Base-by-base conservation (phyloP, 2,329 filamentous ascomycete genomes). In the Fusarium papillatum region DNA sequence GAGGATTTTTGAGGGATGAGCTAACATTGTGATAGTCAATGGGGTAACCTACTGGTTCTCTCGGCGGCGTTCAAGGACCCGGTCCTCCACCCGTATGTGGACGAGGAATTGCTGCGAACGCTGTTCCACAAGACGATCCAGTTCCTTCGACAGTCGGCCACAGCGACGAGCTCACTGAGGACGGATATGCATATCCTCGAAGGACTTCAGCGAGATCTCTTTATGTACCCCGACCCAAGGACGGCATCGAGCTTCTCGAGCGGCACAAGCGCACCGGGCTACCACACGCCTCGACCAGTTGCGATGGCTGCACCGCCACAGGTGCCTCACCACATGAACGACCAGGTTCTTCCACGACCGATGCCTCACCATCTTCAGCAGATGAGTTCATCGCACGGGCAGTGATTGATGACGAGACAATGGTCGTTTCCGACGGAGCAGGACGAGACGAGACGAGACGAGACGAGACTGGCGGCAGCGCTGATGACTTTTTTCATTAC, bases 31-130 rank as follows among this genome's bases (percentile, higher is more conserved):
- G 36, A 7, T 74, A 98, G 96, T 8, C 97, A 99, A 95, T 99
- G 97, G 87, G 96, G 97, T 70, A 98, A 98, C 82, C 91, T 98
- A 80, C 88, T 98, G 61, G 95, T 97, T n/a, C 90, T 99, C 4
- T 92, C 95, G 31, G 95, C 96, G 2, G 94, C 93, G 5, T 96
- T 92, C 83, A 90, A 89, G 73, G 94, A 96, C 59, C 89, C 87
- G 7, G 85, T 88, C 31, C 88, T 97, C 2, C 85, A 85, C 7
- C 82, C 86, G 7, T 89, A 91, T 36, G 88, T 98, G 24, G 83
- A 91, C 5, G 84, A 86, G 60, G 82, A 88, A 1, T 84, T 86
- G 4, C 85, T 98, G 10, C 85, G 89, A 55, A 81, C 83, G 2
- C 88, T 98, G 0, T 91, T 97, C 69, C 81, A 87, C 48, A 92